These are phyloP conservation scores for Malus sieversii DNA, from an alignment of 306 rosid genomes.

Conservation along the genomic window DNA sequence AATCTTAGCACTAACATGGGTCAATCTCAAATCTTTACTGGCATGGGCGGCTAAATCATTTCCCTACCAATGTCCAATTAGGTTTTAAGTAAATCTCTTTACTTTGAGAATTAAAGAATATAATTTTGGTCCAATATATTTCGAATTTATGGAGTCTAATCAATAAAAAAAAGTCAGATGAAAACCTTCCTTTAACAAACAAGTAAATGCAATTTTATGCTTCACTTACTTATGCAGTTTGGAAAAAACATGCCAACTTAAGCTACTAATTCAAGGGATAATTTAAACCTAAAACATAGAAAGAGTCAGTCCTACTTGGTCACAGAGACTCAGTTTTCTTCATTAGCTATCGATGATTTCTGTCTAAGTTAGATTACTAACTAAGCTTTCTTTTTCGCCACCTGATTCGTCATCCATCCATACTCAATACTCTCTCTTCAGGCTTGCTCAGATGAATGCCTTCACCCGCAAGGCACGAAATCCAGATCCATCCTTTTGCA, in stretches of 20 bases:
- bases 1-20: too few species aligned
- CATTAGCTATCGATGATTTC: background rate
- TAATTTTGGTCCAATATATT: too few species aligned
- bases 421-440: background rate
- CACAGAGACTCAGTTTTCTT: background rate
- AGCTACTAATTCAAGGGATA: background rate
- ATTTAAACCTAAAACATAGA: background rate
- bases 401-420: background rate
- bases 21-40: too few species aligned
- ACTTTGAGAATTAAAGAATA: too few species aligned
- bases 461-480: background rate
- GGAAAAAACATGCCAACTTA: background rate
- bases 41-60: too few species aligned
- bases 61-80: too few species aligned
- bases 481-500: slow-evolving; percentile 21
- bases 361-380: background rate
- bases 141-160: too few species aligned
- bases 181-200: background rate
- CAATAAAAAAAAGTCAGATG: background rate
- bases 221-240: background rate
- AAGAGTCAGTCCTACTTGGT: background rate
- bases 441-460: background rate
- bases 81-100: too few species aligned
- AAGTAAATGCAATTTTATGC: background rate
- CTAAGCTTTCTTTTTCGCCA: background rate